A percentile compares a stretch with the other conserved stretches of the same genome.
phyloP scores from a whole-genome alignment of 1,284 basidiomycete genomes.

The Athelia psychrophila region DNA sequence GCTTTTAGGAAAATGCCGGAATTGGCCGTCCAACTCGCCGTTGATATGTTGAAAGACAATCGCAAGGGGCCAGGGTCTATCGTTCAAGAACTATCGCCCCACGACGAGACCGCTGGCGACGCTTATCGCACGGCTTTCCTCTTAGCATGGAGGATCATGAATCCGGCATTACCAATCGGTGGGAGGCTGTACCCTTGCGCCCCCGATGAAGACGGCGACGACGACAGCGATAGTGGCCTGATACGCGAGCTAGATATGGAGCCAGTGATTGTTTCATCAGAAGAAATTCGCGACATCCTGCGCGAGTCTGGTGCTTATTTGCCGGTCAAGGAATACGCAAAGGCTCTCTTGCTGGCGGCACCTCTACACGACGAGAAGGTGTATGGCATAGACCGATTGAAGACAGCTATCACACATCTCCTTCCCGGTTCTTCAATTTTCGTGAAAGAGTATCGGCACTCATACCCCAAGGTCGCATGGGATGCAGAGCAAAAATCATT shows the following conservation, averaged over 20 bases:
- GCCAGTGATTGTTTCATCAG: not conserved
- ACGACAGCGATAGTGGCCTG: not conserved
- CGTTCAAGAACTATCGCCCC: not conserved
- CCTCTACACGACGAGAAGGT: not conserved
- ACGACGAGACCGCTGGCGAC: not conserved
- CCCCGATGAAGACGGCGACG: not conserved
- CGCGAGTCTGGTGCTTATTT: not conserved
- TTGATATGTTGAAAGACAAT: not conserved
- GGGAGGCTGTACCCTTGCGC: not conserved
- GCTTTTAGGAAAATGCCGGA: not conserved
- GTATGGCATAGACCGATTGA: not conserved
- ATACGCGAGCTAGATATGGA: not conserved
- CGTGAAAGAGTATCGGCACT: not conserved
- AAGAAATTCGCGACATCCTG: not conserved
- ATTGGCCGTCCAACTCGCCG: not conserved
- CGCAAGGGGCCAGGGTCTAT: not conserved
- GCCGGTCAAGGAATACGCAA: not conserved
- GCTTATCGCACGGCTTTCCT: not conserved
- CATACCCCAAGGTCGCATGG: slow-evolving; percentile 1
- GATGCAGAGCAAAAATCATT: not conserved
- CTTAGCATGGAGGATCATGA: not conserved
- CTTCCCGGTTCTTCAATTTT: not conserved
- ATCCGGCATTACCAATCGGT: not conserved
- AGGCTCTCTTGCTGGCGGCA: not conserved
- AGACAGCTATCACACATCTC: not conserved